Evolutionary conservation across 768 basidiomycete species (phyloP).

Genomic region (Tephrocybe rancida): DNA sequence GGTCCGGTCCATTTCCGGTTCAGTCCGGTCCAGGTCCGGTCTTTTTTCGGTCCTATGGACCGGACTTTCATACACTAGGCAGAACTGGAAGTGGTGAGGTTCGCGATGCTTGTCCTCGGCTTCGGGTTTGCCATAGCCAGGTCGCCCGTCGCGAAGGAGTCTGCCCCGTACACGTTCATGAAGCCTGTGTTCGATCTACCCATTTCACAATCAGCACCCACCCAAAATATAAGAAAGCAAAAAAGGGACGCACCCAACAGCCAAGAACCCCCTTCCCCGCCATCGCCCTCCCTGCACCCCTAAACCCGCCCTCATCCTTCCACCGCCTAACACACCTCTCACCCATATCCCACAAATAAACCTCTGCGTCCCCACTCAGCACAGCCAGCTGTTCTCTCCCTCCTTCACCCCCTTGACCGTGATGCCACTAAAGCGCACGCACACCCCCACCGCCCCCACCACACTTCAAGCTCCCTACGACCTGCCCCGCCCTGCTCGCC

Average conservation of each 20-base stretch:
- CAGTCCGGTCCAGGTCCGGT: no score
- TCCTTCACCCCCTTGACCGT: conserved; percentile 35
- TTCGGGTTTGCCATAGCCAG: conserved; percentile 43
- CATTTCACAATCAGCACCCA: neutral
- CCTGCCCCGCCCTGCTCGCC: conserved; percentile 84
- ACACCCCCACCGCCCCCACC: conserved; percentile 56
- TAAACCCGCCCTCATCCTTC: conserved; percentile 86
- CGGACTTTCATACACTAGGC: no score
- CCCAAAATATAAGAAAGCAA: neutral
- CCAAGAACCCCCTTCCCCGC: conserved; percentile 44
- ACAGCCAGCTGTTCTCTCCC: conserved; percentile 50
- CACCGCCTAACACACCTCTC: conserved; percentile 79
- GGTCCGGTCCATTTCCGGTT: no score
- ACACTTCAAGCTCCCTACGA: conserved; percentile 84
- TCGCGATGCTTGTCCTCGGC: conserved; percentile 79
- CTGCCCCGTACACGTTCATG: conserved; percentile 85
- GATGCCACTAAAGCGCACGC: conserved; percentile 78
- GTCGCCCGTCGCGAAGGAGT: conserved; percentile 36
- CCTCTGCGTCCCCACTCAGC: conserved; percentile 76
- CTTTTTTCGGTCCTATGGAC: no score
- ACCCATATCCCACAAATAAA: conserved; percentile 92
- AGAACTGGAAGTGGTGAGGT: conserved; percentile 87
- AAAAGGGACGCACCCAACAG: conserved; percentile 64
- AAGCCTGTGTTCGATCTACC: conserved; percentile 86
- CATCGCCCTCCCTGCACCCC: conserved; percentile 40